Percentiles rank a stretch among this genome's conserved stretches.
Evolutionary conservation across 768 basidiomycete genomes (phyloP).

Genomic region (Myochromella boudieri): DNA sequence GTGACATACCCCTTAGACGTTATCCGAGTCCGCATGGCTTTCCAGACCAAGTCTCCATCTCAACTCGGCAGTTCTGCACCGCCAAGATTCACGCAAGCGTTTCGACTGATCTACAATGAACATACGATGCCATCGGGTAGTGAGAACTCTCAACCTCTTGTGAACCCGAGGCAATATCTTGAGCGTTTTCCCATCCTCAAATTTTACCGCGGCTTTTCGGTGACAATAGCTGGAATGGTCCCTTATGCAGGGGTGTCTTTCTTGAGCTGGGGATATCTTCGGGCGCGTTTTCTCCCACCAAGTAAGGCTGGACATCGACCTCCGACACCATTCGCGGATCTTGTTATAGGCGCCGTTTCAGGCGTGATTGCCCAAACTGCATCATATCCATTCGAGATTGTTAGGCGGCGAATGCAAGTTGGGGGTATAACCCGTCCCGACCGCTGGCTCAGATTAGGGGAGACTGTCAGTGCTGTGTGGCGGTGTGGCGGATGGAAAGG

Average conservation of each 20-base stretch:
- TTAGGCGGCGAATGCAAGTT: constrained; percentile 92
- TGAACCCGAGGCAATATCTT: constrained; percentile 36
- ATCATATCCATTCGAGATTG: constrained; percentile 93
- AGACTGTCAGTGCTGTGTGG: constrained; percentile 74
- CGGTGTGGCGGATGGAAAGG: constrained; percentile 73
- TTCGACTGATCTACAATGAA: constrained; percentile 73
- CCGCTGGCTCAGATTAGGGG: constrained; percentile 75
- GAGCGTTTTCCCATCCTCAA: constrained; percentile 74
- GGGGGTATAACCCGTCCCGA: constrained; percentile 80
- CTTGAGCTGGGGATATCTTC: constrained; percentile 83
- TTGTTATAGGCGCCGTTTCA: constrained; percentile 81
- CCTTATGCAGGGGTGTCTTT: constrained; percentile 97
- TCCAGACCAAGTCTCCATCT: constrained; percentile 52
- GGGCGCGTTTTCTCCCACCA: constrained; percentile 55
- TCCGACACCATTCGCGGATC: constrained; percentile 57
- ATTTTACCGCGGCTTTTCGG: constrained; percentile 97
- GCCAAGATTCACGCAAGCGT: constrained; percentile 55
- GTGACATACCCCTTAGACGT: constrained; percentile 96
- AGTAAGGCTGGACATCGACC: constrained; percentile 33
- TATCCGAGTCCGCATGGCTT: constrained; percentile 94
- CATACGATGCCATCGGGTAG: constrained; percentile 31
- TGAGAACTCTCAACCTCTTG: constrained; percentile 21
- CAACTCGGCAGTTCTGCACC: constrained; percentile 26
- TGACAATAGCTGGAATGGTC: constrained; percentile 88
- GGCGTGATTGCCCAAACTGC: constrained; percentile 86